Base-by-base conservation (phyloP, 2,329 filamentous ascomycete species). In the Fusarium nisikadoi region DNA sequence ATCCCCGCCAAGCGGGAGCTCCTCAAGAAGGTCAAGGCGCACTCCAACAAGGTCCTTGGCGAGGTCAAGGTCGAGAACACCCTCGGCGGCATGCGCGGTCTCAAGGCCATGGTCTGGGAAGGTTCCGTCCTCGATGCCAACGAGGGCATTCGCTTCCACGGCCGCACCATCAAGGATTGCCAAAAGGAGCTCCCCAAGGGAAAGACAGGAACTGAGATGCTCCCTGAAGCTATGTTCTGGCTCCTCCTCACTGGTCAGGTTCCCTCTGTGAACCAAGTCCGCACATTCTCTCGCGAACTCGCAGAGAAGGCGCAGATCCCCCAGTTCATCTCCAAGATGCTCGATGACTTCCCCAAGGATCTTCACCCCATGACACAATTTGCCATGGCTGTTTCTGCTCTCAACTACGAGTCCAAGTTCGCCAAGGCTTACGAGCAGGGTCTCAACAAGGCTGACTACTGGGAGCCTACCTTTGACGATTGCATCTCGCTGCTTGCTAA, bases 161-260 rank as follows among this genome's bases (percentile, higher is more conserved):
- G 96, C 81, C 93, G 92, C 79, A 98, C 95, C 72, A 99, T 99
- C 87, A 97, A 97, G 85, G 95, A 99, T 81, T 99, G 96, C 86
- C 96, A 98, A 81, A 90, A 91, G 75, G 92, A 94, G 82, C 90
- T 98, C 20, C 95, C 96, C 81, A 98, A 98, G 87, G 96, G 95
- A 75, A 94, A 89, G 66, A 90, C 93, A 6, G 94, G 95, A 78
- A 97, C 94, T 10, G 95, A 98, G 85, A 99, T 98, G 96, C 89
- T 98, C 17, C 96, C 96, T 52, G 96, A 99, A 84, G 91, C 95
- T 83, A 99, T 99, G 96, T 99, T 99, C 88, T 99, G 96, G 96
- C 90, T 98, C 45, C 90, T 99, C 55, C 87, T 99, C 76, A 99
- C 96, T 14, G 96, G 96, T 66, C 89, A 97, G 83, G 93, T 98